Percentiles rank a stretch among this genome's conserved stretches.
These are phyloP conservation scores for Cairneyella variabilis DNA, from an alignment of 495 filamentous ascomycete genomes.

Conservation along the genomic window DNA sequence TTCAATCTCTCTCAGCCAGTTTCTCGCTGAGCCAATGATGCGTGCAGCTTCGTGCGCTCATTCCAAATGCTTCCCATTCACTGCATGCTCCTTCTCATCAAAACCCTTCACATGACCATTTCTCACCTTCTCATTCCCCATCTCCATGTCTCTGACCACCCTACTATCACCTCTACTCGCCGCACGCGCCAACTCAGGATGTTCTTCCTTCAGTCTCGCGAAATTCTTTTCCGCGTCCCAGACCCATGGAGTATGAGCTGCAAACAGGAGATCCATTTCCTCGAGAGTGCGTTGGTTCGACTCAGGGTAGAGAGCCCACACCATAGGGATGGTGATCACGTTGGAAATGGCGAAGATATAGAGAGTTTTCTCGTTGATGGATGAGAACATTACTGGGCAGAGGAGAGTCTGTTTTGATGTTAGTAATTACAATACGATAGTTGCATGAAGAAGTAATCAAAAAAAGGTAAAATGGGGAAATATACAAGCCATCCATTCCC, in stretches of 20 bases:
- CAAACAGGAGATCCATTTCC: constrained; percentile 67
- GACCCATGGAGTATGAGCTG: constrained; percentile 52
- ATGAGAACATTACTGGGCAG: constrained; percentile 59
- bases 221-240: constrained; percentile 67
- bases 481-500: constrained; percentile 58
- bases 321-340: constrained; percentile 58
- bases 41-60: too few species aligned
- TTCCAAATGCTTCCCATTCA: not conserved
- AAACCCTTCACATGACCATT: not conserved
- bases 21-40: too few species aligned
- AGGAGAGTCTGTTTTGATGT: constrained; percentile 43
- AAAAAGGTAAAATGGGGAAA: not conserved
- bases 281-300: constrained; percentile 65
- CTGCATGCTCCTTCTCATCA: not conserved
- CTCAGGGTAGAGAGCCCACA: constrained; percentile 68
- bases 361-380: constrained; percentile 60
- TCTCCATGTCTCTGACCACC: not conserved
- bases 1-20: too few species aligned
- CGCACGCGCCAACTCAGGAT: constrained; percentile 11
- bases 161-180: not conserved
- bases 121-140: not conserved
- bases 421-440: not conserved
- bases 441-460: too few species aligned
- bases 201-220: constrained; percentile 53
- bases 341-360: constrained; percentile 65